A percentile compares a stretch with the other conserved stretches of the same genome.
These are phyloP conservation scores for Penicillium decumbens DNA, from an alignment of 2,329 filamentous ascomycete species.

Conservation along the genomic window DNA sequence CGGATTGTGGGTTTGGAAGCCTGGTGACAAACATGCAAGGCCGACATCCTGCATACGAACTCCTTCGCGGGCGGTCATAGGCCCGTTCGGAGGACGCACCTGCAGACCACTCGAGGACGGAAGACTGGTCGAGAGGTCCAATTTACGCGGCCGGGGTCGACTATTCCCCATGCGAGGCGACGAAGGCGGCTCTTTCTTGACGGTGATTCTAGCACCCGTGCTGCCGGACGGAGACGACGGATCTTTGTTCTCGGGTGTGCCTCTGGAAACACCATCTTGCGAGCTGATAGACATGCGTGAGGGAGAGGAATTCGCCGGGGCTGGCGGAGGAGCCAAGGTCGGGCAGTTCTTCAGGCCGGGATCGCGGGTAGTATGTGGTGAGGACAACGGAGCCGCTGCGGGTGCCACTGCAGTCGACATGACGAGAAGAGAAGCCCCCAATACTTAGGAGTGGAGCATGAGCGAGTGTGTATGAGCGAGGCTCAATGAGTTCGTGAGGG, in stretches of 20 bases:
- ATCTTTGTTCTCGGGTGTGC: slow-evolving; percentile 36
- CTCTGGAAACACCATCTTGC: slow-evolving; percentile 34
- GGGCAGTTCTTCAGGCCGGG: slow-evolving; percentile 45
- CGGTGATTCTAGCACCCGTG: slow-evolving; percentile 71
- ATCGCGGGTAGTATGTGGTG: slow-evolving; percentile 43
- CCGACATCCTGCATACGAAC: slow-evolving; percentile 88
- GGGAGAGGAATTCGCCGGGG: slow-evolving; percentile 34
- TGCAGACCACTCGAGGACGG: slow-evolving; percentile 48
- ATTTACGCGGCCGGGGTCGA: slow-evolving; percentile 43
- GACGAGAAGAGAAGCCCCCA: slow-evolving; percentile 9
- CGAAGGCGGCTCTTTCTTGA: slow-evolving; percentile 86
- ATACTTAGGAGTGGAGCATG: slow-evolving; percentile 7
- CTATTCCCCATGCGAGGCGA: slow-evolving; percentile 66
- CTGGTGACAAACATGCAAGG: slow-evolving; percentile 87
- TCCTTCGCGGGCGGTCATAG: slow-evolving; percentile 71
- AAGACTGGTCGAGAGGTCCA: slow-evolving; percentile 44
- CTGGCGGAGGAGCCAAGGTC: slow-evolving; percentile 36
- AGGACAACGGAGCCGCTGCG: slow-evolving; percentile 42
- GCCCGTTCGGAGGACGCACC: slow-evolving; percentile 62
- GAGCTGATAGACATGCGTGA: slow-evolving; percentile 30
- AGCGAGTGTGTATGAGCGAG: slow-evolving; percentile 3
- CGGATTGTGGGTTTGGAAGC: slow-evolving; percentile 95
- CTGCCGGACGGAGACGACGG: slow-evolving; percentile 45
- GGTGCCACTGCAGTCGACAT: slow-evolving; percentile 50
- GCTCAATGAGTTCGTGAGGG: background rate